Conservation (phyloP, 1,139 yeast genomes). For the Candida labiduridarum region DNA sequence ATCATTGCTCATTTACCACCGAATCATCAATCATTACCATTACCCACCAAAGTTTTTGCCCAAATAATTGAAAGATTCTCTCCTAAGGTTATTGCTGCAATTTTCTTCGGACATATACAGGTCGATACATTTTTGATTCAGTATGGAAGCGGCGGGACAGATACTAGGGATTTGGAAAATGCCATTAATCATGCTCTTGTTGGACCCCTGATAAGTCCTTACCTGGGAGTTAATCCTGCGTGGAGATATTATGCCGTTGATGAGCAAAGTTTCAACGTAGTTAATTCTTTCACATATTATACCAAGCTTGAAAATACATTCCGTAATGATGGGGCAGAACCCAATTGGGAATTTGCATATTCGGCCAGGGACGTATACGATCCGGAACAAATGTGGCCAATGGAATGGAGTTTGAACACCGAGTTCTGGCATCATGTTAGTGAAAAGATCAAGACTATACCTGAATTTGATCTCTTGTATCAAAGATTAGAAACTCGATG, state of each 20-base stretch:
- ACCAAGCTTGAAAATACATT: conserved; percentile 30
- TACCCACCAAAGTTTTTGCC: conserved; percentile 28
- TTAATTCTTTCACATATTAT: conserved; percentile 33
- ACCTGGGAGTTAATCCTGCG: conserved; percentile 30
- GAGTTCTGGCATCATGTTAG: conserved; percentile 30
- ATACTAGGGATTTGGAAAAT: conserved; percentile 18
- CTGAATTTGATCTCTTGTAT: conserved; percentile 19
- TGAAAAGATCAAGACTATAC: conserved; percentile 18
- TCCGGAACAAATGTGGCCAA: conserved; percentile 30
- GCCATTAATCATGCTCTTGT: conserved; percentile 32
- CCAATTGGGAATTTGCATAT: conserved; percentile 32
- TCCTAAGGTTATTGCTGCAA: conserved; percentile 35
- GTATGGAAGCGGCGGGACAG: conserved; percentile 24
- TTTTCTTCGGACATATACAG: conserved; percentile 32
- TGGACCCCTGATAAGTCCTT: conserved; percentile 35
- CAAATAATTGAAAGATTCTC: conserved; percentile 33
- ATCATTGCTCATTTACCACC: conserved; percentile 34
- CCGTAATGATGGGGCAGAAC: conserved; percentile 31
- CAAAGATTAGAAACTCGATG: conserved; percentile 18
- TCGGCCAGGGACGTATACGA: conserved; percentile 33
- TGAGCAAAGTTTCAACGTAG: conserved; percentile 28
- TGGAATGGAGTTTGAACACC: conserved; percentile 25
- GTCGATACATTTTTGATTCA: conserved; percentile 29
- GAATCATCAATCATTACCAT: conserved; percentile 24
- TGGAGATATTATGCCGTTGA: conserved; percentile 39